Evolutionary conservation across 2,329 filamentous ascomycete species (phyloP).

Genomic region (Septoria petroselini): DNA sequence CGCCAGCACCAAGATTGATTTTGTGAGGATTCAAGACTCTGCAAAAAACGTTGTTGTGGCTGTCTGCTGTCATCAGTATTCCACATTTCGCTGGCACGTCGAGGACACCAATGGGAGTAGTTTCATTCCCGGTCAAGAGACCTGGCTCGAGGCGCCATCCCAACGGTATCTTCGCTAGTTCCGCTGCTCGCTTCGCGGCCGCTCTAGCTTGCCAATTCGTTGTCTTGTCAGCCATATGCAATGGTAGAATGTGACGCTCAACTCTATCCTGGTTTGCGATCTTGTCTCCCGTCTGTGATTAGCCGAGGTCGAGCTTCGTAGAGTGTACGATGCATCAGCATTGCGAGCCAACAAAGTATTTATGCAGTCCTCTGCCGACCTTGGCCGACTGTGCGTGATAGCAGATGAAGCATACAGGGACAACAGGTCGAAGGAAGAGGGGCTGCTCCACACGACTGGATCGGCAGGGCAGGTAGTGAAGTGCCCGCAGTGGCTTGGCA

Average conservation of each 20-base stretch:
- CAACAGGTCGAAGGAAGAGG: no score
- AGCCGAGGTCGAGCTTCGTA: background rate
- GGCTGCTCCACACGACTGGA: no score
- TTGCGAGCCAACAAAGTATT: background rate
- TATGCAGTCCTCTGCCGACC: background rate
- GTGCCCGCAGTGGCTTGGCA: no score
- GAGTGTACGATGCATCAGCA: background rate
- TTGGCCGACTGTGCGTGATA: conserved; percentile 1
- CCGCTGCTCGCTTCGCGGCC: conserved; percentile 14
- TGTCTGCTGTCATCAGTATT: conserved; percentile 42
- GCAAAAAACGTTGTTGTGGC: conserved; percentile 42
- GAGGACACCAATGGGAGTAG: conserved; percentile 40
- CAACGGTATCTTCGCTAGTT: conserved; percentile 18
- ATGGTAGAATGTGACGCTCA: no score
- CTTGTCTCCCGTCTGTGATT: background rate
- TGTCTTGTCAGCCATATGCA: background rate
- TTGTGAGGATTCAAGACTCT: conserved; percentile 61
- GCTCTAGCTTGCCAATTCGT: conserved; percentile 14
- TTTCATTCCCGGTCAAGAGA: conserved; percentile 14
- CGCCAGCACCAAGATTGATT: conserved; percentile 58
- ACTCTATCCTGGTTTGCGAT: no score
- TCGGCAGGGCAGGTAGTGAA: no score
- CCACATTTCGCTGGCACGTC: conserved; percentile 53
- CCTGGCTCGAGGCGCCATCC: conserved; percentile 22
- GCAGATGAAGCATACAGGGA: background rate